Evolutionary conservation across 2,329 filamentous ascomycete species (phyloP).

Genomic region (Phaeoacremonium minimum): DNA sequence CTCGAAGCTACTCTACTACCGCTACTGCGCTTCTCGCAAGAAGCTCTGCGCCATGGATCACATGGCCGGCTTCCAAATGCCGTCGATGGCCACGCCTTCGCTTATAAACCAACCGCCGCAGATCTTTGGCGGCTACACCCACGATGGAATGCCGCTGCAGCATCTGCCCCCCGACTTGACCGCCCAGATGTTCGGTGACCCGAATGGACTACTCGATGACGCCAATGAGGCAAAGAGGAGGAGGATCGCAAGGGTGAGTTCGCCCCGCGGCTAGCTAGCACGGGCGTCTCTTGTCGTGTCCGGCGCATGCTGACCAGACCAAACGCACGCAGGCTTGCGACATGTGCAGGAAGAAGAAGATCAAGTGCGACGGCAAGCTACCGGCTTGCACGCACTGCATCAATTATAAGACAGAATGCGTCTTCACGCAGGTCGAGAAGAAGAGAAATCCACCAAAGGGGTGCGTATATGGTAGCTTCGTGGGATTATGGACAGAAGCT

Average conservation of each 20-base stretch:
- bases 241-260: conserved; percentile 77
- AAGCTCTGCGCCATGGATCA: conserved; percentile 49
- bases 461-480: too few species aligned
- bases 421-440: conserved; percentile 98
- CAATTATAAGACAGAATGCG: conserved; percentile 96
- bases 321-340: conserved; percentile 89
- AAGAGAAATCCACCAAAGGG: conserved; percentile 96
- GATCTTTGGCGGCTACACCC: conserved; percentile 61
- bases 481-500: neutral
- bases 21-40: too few species aligned
- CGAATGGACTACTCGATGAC: conserved; percentile 54
- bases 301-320: too few species aligned
- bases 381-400: conserved; percentile 92
- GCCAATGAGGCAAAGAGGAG: conserved; percentile 81
- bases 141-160: conserved; percentile 55
- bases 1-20: too few species aligned
- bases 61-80: conserved; percentile 54
- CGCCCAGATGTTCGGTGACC: conserved; percentile 57
- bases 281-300: conserved; percentile 10
- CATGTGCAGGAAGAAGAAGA: conserved; percentile 95
- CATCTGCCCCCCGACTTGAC: conserved; percentile 53
- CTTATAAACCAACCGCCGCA: conserved; percentile 65
- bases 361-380: conserved; percentile 96
- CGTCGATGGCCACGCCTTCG: conserved; percentile 48
- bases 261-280: conserved; percentile 4